Percentiles rank a stretch among this genome's conserved stretches.
These are phyloP conservation scores for Opeltia flavorubescens DNA, from an alignment of 495 filamentous ascomycete genomes.

Conservation along the genomic window DNA sequence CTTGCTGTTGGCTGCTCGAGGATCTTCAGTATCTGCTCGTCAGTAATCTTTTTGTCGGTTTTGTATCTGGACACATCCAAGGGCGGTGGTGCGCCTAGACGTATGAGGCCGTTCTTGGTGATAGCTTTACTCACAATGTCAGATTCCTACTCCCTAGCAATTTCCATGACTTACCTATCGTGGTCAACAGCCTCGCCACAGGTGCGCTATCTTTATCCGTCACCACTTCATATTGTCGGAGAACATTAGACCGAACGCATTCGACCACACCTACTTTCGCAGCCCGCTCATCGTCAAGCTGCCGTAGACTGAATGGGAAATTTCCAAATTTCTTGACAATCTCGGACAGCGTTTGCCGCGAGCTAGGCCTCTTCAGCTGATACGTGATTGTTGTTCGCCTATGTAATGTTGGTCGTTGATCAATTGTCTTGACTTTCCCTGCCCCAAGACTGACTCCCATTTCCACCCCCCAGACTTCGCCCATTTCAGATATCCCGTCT, in stretches of 20 bases:
- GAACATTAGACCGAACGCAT: constrained; percentile 78
- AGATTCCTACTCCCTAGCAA: constrained; percentile 4
- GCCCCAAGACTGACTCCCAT: constrained; percentile 79
- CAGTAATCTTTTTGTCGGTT: constrained; percentile 93
- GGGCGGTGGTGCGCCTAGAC: constrained; percentile 59
- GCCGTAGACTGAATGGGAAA: constrained; percentile 94
- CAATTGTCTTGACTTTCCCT: constrained; percentile 84
- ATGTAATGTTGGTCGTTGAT: constrained; percentile 80
- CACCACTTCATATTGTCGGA: constrained; percentile 89
- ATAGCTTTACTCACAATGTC: constrained; percentile 48
- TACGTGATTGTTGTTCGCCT: constrained; percentile 84
- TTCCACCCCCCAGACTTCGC: constrained; percentile 97
- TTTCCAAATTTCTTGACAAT: constrained; percentile 91
- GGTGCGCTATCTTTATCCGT: constrained; percentile 77
- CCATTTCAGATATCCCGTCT: constrained; percentile 78
- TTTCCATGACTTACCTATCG: constrained; percentile 55
- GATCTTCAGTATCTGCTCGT: constrained; percentile 88
- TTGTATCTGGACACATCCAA: constrained; percentile 66
- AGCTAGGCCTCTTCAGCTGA: constrained; percentile 79
- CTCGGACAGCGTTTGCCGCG: constrained; percentile 79
- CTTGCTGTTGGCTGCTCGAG: constrained; percentile 71
- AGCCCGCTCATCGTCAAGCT: constrained; percentile 90
- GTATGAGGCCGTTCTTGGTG: constrained; percentile 91
- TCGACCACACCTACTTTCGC: constrained; percentile 94
- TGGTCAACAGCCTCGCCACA: constrained; percentile 76